Percentiles rank a stretch among this genome's conserved stretches.
Conservation (phyloP, 2,329 filamentous ascomycete genomes). For the Metarhizium sp. region DNA sequence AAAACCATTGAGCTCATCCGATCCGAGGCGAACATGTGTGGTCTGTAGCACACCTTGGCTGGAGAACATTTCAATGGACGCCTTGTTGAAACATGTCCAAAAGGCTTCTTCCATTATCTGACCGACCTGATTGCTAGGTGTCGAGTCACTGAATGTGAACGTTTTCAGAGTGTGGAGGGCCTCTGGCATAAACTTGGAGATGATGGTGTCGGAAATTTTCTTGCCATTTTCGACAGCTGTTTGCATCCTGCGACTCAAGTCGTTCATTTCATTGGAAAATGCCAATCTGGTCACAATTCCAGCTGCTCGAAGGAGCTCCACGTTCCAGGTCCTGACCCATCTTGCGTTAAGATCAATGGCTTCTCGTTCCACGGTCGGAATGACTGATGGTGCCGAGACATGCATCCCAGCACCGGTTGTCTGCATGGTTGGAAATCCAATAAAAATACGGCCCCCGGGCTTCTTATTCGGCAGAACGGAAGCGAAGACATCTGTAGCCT, state of each 20-base stretch:
- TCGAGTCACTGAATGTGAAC: constrained; percentile 83
- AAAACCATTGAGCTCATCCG: constrained; percentile 59
- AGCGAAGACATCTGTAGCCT: constrained; percentile 71
- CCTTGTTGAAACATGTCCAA: constrained; percentile 80
- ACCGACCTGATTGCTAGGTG: constrained; percentile 74
- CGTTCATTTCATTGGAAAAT: constrained; percentile 78
- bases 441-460: constrained; percentile 78
- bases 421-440: constrained; percentile 94
- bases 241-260: constrained; percentile 55
- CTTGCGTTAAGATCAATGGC: constrained; percentile 94
- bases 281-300: constrained; percentile 85
- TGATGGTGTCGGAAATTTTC: constrained; percentile 51
- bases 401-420: constrained; percentile 92
- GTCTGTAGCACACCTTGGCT: constrained; percentile 82
- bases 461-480: constrained; percentile 84
- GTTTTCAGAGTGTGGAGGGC: constrained; percentile 78
- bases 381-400: constrained; percentile 90
- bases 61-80: constrained; percentile 80
- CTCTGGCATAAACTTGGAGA: constrained; percentile 63
- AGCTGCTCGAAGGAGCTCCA: constrained; percentile 82
- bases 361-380: constrained; percentile 93
- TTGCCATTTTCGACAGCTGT: constrained; percentile 33
- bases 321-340: constrained; percentile 91
- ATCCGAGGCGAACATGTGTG: constrained; percentile 66
- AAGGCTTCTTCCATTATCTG: constrained; percentile 90